Evolutionary conservation across 179 eudicot species (phyloP).

Genomic region (Pouteria campechiana): DNA sequence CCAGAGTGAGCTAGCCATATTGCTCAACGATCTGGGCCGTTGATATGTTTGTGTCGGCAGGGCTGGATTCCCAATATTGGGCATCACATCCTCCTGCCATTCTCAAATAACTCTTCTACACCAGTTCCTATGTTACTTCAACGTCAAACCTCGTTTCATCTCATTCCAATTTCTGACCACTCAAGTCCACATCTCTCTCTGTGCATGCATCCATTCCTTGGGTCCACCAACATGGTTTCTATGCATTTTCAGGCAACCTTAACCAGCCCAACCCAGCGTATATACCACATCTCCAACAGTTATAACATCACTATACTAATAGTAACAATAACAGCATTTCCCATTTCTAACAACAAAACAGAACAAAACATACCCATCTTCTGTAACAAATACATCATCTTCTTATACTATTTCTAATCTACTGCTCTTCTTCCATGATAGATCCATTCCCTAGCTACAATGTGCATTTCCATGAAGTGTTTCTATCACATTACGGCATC

Average conservation of each 20-base stretch:
- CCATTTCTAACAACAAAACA: constrained; percentile 5
- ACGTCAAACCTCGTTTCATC: background rate
- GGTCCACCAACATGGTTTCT: constrained; percentile 17
- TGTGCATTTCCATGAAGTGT: too few species aligned
- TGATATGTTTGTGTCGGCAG: too few species aligned
- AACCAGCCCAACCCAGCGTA: constrained; percentile 2
- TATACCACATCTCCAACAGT: constrained; percentile 11
- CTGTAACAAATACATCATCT: background rate
- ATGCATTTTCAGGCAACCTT: constrained; percentile 16
- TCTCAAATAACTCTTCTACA: too few species aligned
- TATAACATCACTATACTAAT: background rate
- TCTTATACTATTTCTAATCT: background rate
- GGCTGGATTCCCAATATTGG: too few species aligned
- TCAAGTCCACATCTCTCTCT: constrained; percentile 1
- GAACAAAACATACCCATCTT: constrained; percentile 5
- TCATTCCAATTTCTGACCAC: constrained; percentile 2
- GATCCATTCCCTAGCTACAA: too few species aligned
- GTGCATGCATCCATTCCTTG: background rate
- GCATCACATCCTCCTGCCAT: too few species aligned
- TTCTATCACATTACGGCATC: too few species aligned
- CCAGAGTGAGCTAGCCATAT: too few species aligned
- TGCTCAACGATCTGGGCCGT: too few species aligned
- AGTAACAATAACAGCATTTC: too few species aligned
- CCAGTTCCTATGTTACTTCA: constrained; percentile 1
- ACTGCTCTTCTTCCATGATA: background rate